Percentiles rank a stretch among this genome's conserved stretches.
These are phyloP conservation scores for Dentipellis fragilis DNA, from an alignment of 768 basidiomycete genomes.

Conservation along the genomic window DNA sequence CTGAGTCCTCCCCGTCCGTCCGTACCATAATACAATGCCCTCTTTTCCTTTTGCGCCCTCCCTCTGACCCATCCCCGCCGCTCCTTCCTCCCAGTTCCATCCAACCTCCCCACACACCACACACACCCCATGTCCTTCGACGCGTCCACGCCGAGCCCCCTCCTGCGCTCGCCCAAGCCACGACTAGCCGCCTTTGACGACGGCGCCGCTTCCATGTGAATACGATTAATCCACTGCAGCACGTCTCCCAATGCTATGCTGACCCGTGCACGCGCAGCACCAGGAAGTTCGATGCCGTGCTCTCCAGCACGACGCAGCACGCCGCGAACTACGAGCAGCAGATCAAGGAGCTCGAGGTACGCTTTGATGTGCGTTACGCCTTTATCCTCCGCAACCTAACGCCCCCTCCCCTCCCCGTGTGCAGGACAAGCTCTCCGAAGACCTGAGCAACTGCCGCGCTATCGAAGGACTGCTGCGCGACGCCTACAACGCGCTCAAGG, in stretches of 20 bases:
- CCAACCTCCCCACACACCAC: background rate
- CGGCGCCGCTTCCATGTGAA: background rate
- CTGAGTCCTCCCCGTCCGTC: too few species aligned
- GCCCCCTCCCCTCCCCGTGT: background rate
- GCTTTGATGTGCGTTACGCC: background rate
- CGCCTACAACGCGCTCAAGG: conserved; percentile 50
- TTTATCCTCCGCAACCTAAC: background rate
- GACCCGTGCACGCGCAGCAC: background rate
- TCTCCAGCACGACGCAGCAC: background rate
- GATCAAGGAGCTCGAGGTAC: conserved; percentile 15
- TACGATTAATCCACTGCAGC: background rate
- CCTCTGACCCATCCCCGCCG: background rate
- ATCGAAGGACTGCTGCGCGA: conserved; percentile 64
- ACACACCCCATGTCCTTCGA: background rate
- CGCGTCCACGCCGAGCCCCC: background rate
- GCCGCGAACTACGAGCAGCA: conserved; percentile 4
- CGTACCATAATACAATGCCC: background rate
- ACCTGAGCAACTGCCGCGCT: conserved; percentile 64
- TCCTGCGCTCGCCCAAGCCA: background rate
- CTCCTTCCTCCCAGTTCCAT: background rate
- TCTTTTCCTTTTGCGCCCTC: background rate
- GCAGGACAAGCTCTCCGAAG: conserved; percentile 57
- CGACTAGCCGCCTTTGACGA: background rate
- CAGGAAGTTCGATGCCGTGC: background rate
- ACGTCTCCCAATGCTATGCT: background rate